Evolutionary conservation across 2,329 filamentous ascomycete species (phyloP).

Genomic region (Cephalotrichum gorgonifer): DNA sequence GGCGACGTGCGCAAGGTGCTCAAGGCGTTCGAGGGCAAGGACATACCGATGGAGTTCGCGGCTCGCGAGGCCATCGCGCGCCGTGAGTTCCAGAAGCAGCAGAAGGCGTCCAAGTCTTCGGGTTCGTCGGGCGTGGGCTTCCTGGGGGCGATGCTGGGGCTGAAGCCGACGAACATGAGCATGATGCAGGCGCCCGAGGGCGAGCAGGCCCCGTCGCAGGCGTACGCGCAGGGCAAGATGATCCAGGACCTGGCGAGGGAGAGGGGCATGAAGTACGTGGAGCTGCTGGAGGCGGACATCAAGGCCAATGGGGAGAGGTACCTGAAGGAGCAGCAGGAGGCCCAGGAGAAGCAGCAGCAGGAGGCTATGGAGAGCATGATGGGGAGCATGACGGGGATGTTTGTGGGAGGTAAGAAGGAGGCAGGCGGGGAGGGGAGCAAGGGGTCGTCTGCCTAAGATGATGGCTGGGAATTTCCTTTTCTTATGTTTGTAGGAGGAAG

Average conservation of each 20-base stretch:
- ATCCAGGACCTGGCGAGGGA: constrained; percentile 89
- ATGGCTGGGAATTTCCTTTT: neutral
- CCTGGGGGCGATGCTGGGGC: constrained; percentile 62
- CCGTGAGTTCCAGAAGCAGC: constrained; percentile 71
- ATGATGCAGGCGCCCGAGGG: constrained; percentile 52
- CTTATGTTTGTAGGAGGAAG: neutral
- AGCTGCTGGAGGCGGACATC: constrained; percentile 82
- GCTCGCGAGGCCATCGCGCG: constrained; percentile 77
- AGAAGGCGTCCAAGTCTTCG: constrained; percentile 59
- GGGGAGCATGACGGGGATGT: constrained; percentile 57
- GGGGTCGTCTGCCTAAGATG: too few species aligned
- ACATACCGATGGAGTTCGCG: constrained; percentile 86
- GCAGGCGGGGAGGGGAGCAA: too few species aligned
- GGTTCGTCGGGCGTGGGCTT: constrained; percentile 53
- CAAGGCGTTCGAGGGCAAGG: constrained; percentile 78
- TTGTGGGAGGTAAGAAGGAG: constrained; percentile 16
- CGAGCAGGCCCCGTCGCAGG: constrained; percentile 62
- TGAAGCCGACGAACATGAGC: constrained; percentile 60
- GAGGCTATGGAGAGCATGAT: constrained; percentile 92
- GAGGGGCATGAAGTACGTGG: constrained; percentile 81
- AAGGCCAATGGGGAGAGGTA: constrained; percentile 89
- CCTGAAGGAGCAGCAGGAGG: constrained; percentile 84
- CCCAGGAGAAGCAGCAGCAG: constrained; percentile 81
- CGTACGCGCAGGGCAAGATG: constrained; percentile 90
- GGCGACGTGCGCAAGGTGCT: constrained; percentile 77